Percentiles rank a stretch among this genome's conserved stretches.
Evolutionary conservation across 2,329 filamentous ascomycete genomes (phyloP).

Genomic region (Verticillium klebahnii): DNA sequence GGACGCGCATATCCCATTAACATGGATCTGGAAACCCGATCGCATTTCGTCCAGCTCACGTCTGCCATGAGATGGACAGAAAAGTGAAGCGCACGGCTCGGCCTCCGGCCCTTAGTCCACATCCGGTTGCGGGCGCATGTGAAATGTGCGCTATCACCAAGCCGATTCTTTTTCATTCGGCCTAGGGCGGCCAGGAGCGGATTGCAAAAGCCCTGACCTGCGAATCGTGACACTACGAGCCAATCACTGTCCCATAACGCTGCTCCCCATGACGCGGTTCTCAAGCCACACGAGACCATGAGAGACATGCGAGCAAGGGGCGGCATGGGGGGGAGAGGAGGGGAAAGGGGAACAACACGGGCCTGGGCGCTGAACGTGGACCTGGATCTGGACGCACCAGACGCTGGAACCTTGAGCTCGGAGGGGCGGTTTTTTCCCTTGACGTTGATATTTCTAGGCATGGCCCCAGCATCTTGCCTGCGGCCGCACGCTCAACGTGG

Average conservation of each 20-base stretch:
- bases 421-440: too few relatives aligned
- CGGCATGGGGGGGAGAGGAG: neutral
- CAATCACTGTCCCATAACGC: neutral
- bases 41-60: too few relatives aligned
- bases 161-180: neutral
- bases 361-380: too few relatives aligned
- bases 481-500: neutral
- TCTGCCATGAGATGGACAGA: neutral
- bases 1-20: too few relatives aligned
- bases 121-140: neutral
- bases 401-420: too few relatives aligned
- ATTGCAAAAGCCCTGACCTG: neutral
- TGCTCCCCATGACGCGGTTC: neutral
- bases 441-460: too few relatives aligned
- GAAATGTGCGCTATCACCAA: neutral
- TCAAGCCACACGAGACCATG: neutral
- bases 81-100: neutral
- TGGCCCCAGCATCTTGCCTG: neutral
- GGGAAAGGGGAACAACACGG: too few relatives aligned
- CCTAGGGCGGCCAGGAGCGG: neutral
- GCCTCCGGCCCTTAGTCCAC: neutral
- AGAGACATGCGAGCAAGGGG: neutral
- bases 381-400: too few relatives aligned
- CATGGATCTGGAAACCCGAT: too few relatives aligned
- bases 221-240: neutral